These are phyloP conservation scores for Phytophthora pistaciae DNA, from an alignment of 352 stramenopile species.

Conservation along the genomic window DNA sequence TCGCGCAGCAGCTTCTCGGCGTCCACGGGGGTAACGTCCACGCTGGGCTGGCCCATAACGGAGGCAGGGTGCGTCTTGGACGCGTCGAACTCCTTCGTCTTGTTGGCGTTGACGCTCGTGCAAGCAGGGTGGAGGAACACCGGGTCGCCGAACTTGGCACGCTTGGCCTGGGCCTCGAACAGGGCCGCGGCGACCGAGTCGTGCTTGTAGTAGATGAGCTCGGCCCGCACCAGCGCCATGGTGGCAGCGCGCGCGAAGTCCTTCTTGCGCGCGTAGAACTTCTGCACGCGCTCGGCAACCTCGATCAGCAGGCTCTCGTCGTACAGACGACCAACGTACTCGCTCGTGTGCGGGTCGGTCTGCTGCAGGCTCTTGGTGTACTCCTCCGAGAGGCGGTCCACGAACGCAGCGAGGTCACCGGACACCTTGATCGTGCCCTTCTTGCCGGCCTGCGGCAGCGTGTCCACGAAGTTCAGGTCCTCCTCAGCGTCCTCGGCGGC, in stretches of 20 bases:
- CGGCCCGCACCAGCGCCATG: slow-evolving; percentile 93
- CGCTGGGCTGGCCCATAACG: slow-evolving; percentile 72
- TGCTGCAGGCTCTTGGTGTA: slow-evolving; percentile 99
- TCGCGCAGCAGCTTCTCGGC: slow-evolving; percentile 88
- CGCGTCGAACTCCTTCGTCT: slow-evolving; percentile 65
- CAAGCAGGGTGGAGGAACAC: slow-evolving; percentile 90
- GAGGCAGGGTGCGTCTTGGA: slow-evolving; percentile 80
- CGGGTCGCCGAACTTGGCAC: slow-evolving; percentile 87
- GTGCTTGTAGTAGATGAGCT: slow-evolving; percentile 98
- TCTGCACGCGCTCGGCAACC: slow-evolving; percentile 87
- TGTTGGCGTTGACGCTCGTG: slow-evolving; percentile 59
- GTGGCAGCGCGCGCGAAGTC: slow-evolving; percentile 83
- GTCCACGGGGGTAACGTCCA: slow-evolving; percentile 66
- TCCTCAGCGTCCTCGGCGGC: slow-evolving; percentile 84
- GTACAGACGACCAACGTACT: slow-evolving; percentile 95
- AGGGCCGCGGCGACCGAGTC: slow-evolving; percentile 91
- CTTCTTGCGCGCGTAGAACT: slow-evolving; percentile 91
- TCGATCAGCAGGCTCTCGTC: slow-evolving; percentile 94
- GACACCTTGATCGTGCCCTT: slow-evolving; percentile 91
- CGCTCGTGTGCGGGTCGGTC: slow-evolving; percentile 95
- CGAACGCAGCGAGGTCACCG: slow-evolving; percentile 88
- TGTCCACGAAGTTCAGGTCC: slow-evolving; percentile 86
- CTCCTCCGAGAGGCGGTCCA: slow-evolving; percentile 96
- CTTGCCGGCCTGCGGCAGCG: slow-evolving; percentile 68
- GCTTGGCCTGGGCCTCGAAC: slow-evolving; percentile 82